phyloP scores from a whole-genome alignment of 164 flowering plant genomes.

The Stephania japonica region DNA sequence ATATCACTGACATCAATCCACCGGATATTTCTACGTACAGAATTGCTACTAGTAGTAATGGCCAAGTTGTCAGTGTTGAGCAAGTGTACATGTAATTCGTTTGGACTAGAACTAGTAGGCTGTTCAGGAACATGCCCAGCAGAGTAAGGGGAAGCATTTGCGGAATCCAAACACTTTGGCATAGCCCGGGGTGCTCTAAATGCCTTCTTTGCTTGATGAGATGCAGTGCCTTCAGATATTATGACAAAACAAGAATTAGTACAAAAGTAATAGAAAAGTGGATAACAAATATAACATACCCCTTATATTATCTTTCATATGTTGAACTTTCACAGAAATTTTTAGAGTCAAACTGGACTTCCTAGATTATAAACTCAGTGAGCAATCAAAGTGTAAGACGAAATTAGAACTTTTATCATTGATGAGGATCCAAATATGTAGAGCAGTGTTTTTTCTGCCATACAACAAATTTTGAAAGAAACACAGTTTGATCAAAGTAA shows the following conservation, averaged over 20 bases:
- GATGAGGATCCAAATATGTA: neutral
- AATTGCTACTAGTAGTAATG: slow-evolving; percentile 14
- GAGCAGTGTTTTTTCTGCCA: neutral
- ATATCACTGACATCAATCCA: neutral
- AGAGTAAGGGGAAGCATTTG: slow-evolving; percentile 24
- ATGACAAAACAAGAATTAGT: slow-evolving; percentile 9
- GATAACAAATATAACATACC: neutral
- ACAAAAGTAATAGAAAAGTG: neutral
- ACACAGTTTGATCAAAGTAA: neutral
- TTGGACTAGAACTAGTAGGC: slow-evolving; percentile 18
- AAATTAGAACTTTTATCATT: no score
- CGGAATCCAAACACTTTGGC: slow-evolving; percentile 25
- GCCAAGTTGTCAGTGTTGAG: slow-evolving; percentile 10
- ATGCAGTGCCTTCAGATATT: slow-evolving; percentile 66
- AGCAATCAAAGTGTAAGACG: no score
- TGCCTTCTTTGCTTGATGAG: slow-evolving; percentile 77
- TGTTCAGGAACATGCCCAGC: slow-evolving; percentile 17
- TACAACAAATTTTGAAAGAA: neutral
- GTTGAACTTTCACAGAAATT: neutral
- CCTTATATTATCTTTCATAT: neutral
- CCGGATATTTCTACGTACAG: slow-evolving; percentile 24
- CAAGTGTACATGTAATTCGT: slow-evolving; percentile 16
- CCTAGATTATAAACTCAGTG: neutral
- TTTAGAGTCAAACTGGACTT: neutral
- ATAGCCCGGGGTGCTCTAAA: slow-evolving; percentile 62